Evolutionary conservation across 768 basidiomycete species (phyloP), one percentile per base, ranked within the genome.

Genomic region (Auricularia cornea): DNA sequence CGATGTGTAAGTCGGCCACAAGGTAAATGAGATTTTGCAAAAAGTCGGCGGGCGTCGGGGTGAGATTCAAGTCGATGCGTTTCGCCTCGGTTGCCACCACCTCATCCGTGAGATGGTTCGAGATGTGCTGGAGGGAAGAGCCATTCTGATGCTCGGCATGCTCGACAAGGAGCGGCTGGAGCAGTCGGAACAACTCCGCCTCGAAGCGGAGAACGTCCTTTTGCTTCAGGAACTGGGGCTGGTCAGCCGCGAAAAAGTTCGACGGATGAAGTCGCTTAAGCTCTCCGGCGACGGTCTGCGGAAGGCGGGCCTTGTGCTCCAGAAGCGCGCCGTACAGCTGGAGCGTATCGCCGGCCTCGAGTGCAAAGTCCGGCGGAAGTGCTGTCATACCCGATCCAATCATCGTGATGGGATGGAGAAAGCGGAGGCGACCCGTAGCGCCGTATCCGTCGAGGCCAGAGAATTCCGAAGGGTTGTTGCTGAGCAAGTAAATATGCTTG

Each of bases 191-290:
- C 60, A 90, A 72, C 28, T 72, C 74, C 0, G 66, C 68, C 63
- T 90, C 88, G 64, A 89, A 90, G 2, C 67, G 68, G 54, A 89
- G 71, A 29, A 89, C 75, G 60, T 90, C 86, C 64, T 78, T 80
- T 69, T 90, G 87, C 52, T 77, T 77, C 57, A 89, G 70, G 20
- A 83, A 70, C 18, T 62, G 44, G 32, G n/a, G 60, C 3, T 59
- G 59, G 10, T 71, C 72, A 3, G 68, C 64, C 3, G 73, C 66
- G 70, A 87, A 87, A 72, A 80, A 84, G 3, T 64, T 72, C 1
- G 61, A 65, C 0, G 84, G 86, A 14, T 79, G 72, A 29, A 85
- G 72, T 11, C 60, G 66, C 3, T 67, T 30, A 6, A 62, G 65
- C 26, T 61, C 60, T 3, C 26, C 28, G 10, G 20, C 23, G 11